Evolutionary conservation across 2,329 filamentous ascomycete genomes (phyloP).

Genomic region (Cladophialophora carrionii): DNA sequence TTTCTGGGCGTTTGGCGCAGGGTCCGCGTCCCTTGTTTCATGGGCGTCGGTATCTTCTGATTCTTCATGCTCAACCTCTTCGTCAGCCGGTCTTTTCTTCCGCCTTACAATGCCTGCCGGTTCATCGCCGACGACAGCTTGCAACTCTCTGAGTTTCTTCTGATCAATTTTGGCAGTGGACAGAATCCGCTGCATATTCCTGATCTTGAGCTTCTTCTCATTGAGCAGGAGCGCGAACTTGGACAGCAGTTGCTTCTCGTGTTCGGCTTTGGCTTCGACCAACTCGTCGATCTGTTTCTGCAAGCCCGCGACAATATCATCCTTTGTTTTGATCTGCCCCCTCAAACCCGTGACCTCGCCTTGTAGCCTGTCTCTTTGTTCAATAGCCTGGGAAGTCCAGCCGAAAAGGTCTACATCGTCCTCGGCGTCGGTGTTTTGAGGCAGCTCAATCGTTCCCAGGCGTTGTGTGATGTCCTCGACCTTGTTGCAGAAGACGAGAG

Average conservation of each 20-base stretch:
- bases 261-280: conserved; percentile 59
- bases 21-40: conserved; percentile 31
- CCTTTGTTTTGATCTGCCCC: conserved; percentile 49
- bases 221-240: conserved; percentile 64
- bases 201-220: conserved; percentile 66
- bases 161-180: conserved; percentile 54
- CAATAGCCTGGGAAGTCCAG: conserved; percentile 57
- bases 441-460: conserved; percentile 58
- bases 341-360: conserved; percentile 49
- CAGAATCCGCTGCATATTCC: conserved; percentile 63
- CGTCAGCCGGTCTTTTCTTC: conserved; percentile 31
- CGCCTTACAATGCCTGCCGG: conserved; percentile 33
- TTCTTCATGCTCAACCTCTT: conserved; percentile 18
- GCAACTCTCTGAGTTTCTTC: conserved; percentile 42
- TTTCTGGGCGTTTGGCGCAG: conserved; percentile 7
- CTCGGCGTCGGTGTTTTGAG: conserved; percentile 56
- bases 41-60: conserved; percentile 35
- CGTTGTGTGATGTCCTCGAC: conserved; percentile 59
- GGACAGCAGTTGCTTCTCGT: conserved; percentile 61
- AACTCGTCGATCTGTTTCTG: conserved; percentile 61
- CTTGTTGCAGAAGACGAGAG: conserved; percentile 49
- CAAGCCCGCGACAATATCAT: conserved; percentile 56
- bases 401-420: conserved; percentile 59
- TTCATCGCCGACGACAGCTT: conserved; percentile 38
- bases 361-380: conserved; percentile 49